A percentile compares a stretch with the other conserved stretches of the same genome.
Evolutionary conservation across 2,329 filamentous ascomycete species (phyloP).

Genomic region (Scorias spongiosa): DNA sequence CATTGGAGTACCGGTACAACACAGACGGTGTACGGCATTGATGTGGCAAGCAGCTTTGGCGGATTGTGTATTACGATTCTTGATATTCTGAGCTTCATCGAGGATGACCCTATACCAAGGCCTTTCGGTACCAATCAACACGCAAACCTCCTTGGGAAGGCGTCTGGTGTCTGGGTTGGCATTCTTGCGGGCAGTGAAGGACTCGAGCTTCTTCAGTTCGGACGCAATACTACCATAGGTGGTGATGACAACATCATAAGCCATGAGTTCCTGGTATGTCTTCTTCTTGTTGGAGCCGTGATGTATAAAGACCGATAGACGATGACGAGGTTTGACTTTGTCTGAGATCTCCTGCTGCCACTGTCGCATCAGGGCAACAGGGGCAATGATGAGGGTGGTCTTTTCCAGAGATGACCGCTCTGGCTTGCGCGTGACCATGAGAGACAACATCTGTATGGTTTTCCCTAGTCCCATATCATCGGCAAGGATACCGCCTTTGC

Average conservation of each 20-base stretch:
- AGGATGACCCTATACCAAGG: slow-evolving; percentile 55
- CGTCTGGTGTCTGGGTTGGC: slow-evolving; percentile 24
- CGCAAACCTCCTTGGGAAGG: slow-evolving; percentile 18
- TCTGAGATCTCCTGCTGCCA: slow-evolving; percentile 68
- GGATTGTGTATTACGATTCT: slow-evolving; percentile 51
- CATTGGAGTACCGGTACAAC: slow-evolving; percentile 71
- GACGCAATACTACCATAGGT: slow-evolving; percentile 59
- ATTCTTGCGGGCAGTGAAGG: slow-evolving; percentile 35
- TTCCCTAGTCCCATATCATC: slow-evolving; percentile 79
- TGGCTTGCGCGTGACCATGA: slow-evolving; percentile 57
- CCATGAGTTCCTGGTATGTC: slow-evolving; percentile 45
- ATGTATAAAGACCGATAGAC: slow-evolving; percentile 51
- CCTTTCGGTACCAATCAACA: slow-evolving; percentile 35
- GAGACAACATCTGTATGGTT: slow-evolving; percentile 65
- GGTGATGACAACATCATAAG: slow-evolving; percentile 61
- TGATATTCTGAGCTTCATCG: slow-evolving; percentile 70
- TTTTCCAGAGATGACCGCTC: slow-evolving; percentile 37
- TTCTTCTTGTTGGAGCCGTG: slow-evolving; percentile 46
- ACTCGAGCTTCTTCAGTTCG: slow-evolving; percentile 48
- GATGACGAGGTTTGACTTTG: slow-evolving; percentile 47
- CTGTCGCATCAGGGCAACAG: slow-evolving; percentile 65
- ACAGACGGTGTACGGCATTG: slow-evolving; percentile 49
- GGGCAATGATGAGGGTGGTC: slow-evolving; percentile 72
- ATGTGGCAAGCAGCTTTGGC: slow-evolving; percentile 46
- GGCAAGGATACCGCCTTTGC: slow-evolving; percentile 62